Conservation (phyloP, 2,329 filamentous ascomycete genomes). For the Arthrobotrys megalospora region DNA sequence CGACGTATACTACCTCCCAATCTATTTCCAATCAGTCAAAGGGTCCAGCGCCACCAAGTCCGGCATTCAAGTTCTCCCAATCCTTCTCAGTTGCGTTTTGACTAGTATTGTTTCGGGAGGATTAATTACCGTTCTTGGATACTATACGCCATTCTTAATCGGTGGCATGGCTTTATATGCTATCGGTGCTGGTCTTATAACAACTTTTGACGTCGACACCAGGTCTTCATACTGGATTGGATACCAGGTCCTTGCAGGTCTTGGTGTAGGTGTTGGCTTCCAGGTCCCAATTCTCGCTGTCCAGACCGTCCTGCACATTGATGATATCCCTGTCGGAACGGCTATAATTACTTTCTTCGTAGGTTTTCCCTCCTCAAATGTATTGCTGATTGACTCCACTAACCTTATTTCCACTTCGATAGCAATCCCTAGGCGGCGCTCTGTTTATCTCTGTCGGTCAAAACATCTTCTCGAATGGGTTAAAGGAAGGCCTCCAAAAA, state of each 20-base stretch:
- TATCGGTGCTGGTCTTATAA: constrained; percentile 73
- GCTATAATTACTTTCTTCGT: constrained; percentile 72
- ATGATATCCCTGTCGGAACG: constrained; percentile 73
- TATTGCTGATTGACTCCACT: not conserved
- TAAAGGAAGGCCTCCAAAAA: constrained; percentile 64
- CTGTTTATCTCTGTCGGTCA: constrained; percentile 75
- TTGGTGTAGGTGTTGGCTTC: constrained; percentile 74
- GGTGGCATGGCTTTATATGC: constrained; percentile 71
- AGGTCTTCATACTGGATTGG: constrained; percentile 68
- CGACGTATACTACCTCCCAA: constrained; percentile 71
- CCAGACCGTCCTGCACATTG: constrained; percentile 72
- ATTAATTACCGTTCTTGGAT: constrained; percentile 72
- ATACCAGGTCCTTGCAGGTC: constrained; percentile 69
- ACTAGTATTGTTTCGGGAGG: constrained; percentile 71
- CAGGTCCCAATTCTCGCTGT: constrained; percentile 74
- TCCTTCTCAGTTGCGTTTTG: constrained; percentile 71
- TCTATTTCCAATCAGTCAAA: constrained; percentile 74
- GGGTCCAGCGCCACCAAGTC: constrained; percentile 71
- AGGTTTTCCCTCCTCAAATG: constrained; percentile 72
- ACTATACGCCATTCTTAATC: constrained; percentile 75
- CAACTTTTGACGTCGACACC: constrained; percentile 70
- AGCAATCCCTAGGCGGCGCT: constrained; percentile 71
- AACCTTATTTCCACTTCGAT: not conserved
- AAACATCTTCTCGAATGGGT: constrained; percentile 71
- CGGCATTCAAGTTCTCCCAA: constrained; percentile 73